Evolutionary conservation across 805 yeast genomes (phyloP).

Genomic region (Cyberlindnera euphorbiiphila): DNA sequence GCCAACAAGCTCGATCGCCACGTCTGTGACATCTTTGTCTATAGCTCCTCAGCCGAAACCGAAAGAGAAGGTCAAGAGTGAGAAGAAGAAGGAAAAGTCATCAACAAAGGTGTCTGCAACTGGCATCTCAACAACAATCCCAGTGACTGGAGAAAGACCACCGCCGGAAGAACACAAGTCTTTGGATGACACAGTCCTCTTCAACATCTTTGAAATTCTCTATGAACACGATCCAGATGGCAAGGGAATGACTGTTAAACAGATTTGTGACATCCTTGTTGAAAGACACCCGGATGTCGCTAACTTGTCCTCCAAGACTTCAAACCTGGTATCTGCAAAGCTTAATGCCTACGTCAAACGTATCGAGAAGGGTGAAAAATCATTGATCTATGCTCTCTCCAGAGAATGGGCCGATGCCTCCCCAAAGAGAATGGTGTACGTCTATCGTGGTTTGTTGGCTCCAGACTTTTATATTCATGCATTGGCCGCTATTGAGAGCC

Average conservation of each 20-base stretch:
- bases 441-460: slow-evolving; percentile 73
- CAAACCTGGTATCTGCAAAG: slow-evolving; percentile 78
- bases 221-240: slow-evolving; percentile 66
- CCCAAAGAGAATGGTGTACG: slow-evolving; percentile 86
- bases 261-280: slow-evolving; percentile 70
- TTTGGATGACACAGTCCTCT: slow-evolving; percentile 71
- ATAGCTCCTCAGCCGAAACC: slow-evolving; percentile 8
- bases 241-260: slow-evolving; percentile 86
- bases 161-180: slow-evolving; percentile 62
- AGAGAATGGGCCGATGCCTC: slow-evolving; percentile 92
- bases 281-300: slow-evolving; percentile 84
- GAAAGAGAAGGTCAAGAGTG: slow-evolving; percentile 18
- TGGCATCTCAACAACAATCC: slow-evolving; percentile 74
- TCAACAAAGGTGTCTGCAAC: slow-evolving; percentile 41
- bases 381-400: slow-evolving; percentile 67
- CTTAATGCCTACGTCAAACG: slow-evolving; percentile 81
- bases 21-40: slow-evolving; percentile 21
- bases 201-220: slow-evolving; percentile 68
- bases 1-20: slow-evolving; percentile 23
- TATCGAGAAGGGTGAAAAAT: slow-evolving; percentile 77
- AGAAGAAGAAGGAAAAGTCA: slow-evolving; percentile 25
- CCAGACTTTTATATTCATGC: slow-evolving; percentile 75
- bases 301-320: slow-evolving; percentile 71
- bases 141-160: slow-evolving; percentile 75
- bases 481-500: slow-evolving; percentile 55